Evolutionary conservation across 2,329 filamentous ascomycete species (phyloP).

Genomic region (Phaeosphaeriaceae sp.): DNA sequence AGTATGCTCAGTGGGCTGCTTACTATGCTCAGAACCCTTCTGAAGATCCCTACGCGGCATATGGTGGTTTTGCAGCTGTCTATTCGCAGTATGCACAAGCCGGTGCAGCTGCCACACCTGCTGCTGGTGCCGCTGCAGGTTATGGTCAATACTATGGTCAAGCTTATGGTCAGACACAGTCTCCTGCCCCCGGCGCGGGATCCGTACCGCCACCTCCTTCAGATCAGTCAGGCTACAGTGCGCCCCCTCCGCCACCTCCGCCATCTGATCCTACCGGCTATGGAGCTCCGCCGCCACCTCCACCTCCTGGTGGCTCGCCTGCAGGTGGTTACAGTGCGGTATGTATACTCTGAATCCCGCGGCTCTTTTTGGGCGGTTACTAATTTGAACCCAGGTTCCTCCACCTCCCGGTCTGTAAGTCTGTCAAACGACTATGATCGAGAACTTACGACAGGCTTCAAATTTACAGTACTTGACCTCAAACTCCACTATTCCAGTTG

Average conservation of each 20-base stretch:
- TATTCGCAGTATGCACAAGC: slow-evolving; percentile 35
- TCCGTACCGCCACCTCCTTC: slow-evolving; percentile 40
- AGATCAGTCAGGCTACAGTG: slow-evolving; percentile 15
- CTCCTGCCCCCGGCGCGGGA: slow-evolving; percentile 36
- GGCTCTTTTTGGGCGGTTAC: neutral
- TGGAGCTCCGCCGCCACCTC: slow-evolving; percentile 42
- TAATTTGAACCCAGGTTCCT: slow-evolving; percentile 26
- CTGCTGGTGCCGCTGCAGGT: slow-evolving; percentile 7
- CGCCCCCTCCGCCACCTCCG: slow-evolving; percentile 40
- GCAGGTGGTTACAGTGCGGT: slow-evolving; percentile 44
- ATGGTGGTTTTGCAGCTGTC: slow-evolving; percentile 71
- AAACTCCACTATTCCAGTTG: neutral
- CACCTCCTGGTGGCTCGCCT: slow-evolving; percentile 43
- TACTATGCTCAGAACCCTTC: slow-evolving; percentile 69
- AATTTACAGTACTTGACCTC: neutral
- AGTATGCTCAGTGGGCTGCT: slow-evolving; percentile 82
- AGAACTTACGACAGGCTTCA: slow-evolving; percentile 19
- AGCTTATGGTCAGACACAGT: slow-evolving; percentile 31
- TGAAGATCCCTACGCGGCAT: slow-evolving; percentile 87
- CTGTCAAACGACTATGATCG: slow-evolving; percentile 19
- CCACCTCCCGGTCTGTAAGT: slow-evolving; percentile 45
- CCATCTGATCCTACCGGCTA: slow-evolving; percentile 35
- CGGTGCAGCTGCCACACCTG: neutral
- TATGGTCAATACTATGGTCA: slow-evolving; percentile 40
- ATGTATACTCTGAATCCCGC: slow-evolving; percentile 10